Percentiles rank a stretch among this genome's conserved stretches.
These are phyloP conservation scores for Kuraishia ogatae DNA, from an alignment of 805 yeast species.

Conservation along the genomic window DNA sequence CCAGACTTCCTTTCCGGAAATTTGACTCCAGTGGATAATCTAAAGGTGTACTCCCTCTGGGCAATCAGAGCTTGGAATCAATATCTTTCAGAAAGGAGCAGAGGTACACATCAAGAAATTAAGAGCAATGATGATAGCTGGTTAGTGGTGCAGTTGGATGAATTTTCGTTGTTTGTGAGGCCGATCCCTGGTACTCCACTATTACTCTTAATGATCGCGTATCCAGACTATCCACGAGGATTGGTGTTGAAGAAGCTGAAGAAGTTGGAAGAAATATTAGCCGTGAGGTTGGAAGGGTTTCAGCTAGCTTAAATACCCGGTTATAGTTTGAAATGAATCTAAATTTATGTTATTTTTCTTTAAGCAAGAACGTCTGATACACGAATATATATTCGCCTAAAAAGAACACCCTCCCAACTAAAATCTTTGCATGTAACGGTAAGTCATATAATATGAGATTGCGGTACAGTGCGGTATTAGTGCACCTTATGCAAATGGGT, in stretches of 20 bases:
- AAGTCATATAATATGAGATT: not conserved
- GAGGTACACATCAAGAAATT: not conserved
- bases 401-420: not conserved
- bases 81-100: not conserved
- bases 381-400: not conserved
- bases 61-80: slow-evolving; percentile 20
- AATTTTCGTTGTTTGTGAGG: slow-evolving; percentile 13
- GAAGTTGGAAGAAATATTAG: slow-evolving; percentile 12
- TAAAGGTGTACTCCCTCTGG: slow-evolving; percentile 20
- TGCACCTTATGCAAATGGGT: not conserved
- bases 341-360: no score
- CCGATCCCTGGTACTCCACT: slow-evolving; percentile 13
- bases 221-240: slow-evolving; percentile 18
- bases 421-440: not conserved
- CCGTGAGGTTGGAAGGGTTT: slow-evolving; percentile 11
- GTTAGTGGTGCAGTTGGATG: slow-evolving; percentile 17
- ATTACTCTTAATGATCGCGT: slow-evolving; percentile 19
- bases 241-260: slow-evolving; percentile 19
- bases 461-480: not conserved
- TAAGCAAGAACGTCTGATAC: no score
- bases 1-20: slow-evolving; percentile 16
- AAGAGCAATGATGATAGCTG: slow-evolving; percentile 8
- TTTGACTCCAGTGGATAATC: slow-evolving; percentile 20
- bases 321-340: not conserved
- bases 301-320: not conserved